Base-by-base conservation (phyloP, 495 filamentous ascomycete species). In the Neurospora sp. region DNA sequence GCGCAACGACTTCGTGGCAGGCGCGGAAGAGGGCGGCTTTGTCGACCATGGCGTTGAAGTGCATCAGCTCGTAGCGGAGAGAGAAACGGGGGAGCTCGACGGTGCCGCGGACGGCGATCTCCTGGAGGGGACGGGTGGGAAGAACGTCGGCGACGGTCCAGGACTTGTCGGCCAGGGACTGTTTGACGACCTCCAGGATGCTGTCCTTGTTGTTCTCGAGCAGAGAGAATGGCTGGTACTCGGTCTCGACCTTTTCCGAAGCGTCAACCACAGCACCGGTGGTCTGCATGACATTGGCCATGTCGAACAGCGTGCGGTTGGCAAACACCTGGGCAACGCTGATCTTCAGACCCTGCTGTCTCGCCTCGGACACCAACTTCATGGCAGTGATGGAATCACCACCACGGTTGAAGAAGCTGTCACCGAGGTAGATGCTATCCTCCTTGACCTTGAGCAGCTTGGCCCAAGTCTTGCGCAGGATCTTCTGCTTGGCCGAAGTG, bases 341-440 rank as follows among this genome's bases (percentile, higher is more conserved):
- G 59, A 91, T 76, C 38, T 84, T 79, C 44, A 90, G 70, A 5
- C 87, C 86, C 37, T 87, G 83, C 7, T 72, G 75, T 38, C 83
- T 87, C 40, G 86, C 86, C 74, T 86, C 85, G 12, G 88, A 87
- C 9, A 90, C 90, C 61, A 92, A 82, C 79, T 88, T 90, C 86
- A 93, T 92, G 1, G 90, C 90, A 12, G 87, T 85, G 68, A 93
- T 90, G 1, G 90, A 92, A 74, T 93, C 91, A 45, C 90, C 91
- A 16, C 91, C 90, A 9, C 91, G 82, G 31, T 81, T 83, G 74
- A 92, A 83, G 78, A 93, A 92, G 74, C 85, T 87, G 73, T 90
- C 85, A 31, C 86, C 80, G 39, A 88, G 74, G 10, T 83, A 81
- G 42, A 91, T 87, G 6, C 76, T 74, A 1, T 80, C 77, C 37